Base-by-base conservation (phyloP, 352 stramenopile genomes). In the Globisporangium okanoganense region DNA sequence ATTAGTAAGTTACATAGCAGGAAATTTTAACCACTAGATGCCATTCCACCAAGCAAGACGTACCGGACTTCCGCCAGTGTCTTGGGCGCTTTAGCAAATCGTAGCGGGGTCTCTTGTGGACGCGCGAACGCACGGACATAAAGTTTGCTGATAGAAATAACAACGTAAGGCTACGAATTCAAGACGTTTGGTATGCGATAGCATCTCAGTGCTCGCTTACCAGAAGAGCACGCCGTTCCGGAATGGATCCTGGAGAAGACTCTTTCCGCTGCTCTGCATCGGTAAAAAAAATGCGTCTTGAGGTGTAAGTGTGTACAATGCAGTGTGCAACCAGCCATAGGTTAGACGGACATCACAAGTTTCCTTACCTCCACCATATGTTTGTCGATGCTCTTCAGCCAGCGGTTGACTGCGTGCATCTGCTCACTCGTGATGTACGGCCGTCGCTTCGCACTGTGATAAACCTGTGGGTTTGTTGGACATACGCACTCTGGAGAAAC, bases 361-460 rank as follows among this genome's bases (percentile, higher is more conserved):
- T 16, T 27, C 9, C 36, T 29, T 36, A 75, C 69, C 25, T 56
- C 51, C 12, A 51, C 16, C 4, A 61, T 38, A 8, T 62, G 45
- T 12, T 62, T 55, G 10, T 61, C 63, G 20, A 62, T 40, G 12
- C 36, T 40, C 35, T 55, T 65, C 41, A 75, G 59, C 66, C 65
- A 75, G 12, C 31, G 58, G 38, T 60, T 67, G 16, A 66, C 41
- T 9, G 41, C 33, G 2, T 66, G 45, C 18, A 75, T 74, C n/a
- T 75, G 71, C 56, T 73, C 63, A 2, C 13, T 48, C 3, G 70
- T 76, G 56, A 76, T 62, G 52, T 77, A 72, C 14, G 64, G 47
- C 13, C 36, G 36, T 43, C 61, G 31, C 35, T 61, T 67, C 14
- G 36, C 53, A 14, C 36, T 33, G 33, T 58, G 14, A 25, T 52